Evolutionary conservation across 805 yeast genomes (phyloP), one percentile per base, ranked within the genome.

Genomic region (Starmerella stigmatis): DNA sequence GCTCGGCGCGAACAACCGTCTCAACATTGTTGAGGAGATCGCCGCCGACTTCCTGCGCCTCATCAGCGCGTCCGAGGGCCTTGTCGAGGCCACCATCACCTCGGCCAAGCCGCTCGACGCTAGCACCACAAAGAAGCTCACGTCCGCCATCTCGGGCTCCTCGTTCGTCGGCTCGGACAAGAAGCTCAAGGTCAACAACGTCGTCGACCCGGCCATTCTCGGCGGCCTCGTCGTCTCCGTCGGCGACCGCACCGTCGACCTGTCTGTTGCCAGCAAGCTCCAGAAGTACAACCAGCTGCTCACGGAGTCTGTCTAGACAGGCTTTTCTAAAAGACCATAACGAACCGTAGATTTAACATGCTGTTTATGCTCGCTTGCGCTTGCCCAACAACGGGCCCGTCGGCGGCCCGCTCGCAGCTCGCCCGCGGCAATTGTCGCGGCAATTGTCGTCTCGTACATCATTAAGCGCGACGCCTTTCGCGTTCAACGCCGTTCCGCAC

Each of bases 151-250:
- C 60, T 65, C 81, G 54, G 76, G 72, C 64, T 86, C 96, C 40
- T 67, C 74, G 57, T 81, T 78, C 61, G 94, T 89, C 51, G 95
- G 94, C 57, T 67, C 72, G 46, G 89, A 85, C 60, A 82, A 88
- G 75, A 76, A 89, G 59, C 77, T 92, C 66, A 81, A 81, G 72
- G 71, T 92, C 58, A 69, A 77, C 57, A 89, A 86, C 74, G 73
- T 72, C 54, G 83, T 89, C 52, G 79, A 86, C 71, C 85, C 95
- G 54, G 92, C 82, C 55, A 84, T 92, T 64, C 74, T 84, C 65
- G 98, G 98, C 63, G 98, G 98, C 60, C 76, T 92, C 65, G 71
- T 92, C 57, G 94, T 92, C 50, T 95, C 88, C 70, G 85, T 92
- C 60, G 96, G 89, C 62, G 98, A 89, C 73, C 85, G 81, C 69